Conservation (phyloP, 192 early-diverging fungal genomes). For the Linnemannia exigua region DNA sequence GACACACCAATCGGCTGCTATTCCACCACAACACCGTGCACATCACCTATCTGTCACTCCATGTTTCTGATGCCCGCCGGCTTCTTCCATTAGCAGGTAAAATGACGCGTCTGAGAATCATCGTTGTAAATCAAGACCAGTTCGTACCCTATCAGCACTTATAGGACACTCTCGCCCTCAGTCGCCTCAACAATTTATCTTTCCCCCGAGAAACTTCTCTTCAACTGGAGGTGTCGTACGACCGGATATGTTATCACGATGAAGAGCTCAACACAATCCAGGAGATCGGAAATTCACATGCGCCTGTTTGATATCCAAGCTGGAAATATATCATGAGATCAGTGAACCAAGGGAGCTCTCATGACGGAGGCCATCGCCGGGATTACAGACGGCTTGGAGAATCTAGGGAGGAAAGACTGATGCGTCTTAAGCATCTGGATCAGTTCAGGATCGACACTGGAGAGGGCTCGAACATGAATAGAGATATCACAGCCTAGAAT, state of each 20-base stretch:
- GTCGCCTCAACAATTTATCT: not conserved
- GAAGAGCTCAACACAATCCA: too few species aligned
- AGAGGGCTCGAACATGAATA: conserved; percentile 3
- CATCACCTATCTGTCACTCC: not conserved
- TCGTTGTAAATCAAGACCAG: not conserved
- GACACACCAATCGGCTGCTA: not conserved
- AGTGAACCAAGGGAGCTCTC: not conserved
- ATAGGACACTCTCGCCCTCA: not conserved
- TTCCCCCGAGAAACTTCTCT: not conserved
- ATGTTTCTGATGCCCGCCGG: not conserved
- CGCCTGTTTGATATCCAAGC: not conserved
- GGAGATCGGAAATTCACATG: not conserved
- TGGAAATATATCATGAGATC: conserved; percentile 1
- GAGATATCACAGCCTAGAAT: not conserved
- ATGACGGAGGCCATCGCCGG: not conserved
- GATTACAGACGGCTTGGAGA: not conserved
- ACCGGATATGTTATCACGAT: not conserved
- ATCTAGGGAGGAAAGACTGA: too few species aligned
- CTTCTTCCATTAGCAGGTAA: not conserved
- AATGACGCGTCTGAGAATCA: not conserved
- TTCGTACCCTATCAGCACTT: not conserved
- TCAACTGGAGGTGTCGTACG: not conserved
- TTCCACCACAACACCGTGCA: not conserved
- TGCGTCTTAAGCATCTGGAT: too few species aligned
- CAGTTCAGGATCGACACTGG: not conserved